These are phyloP conservation scores for Nakataea oryzae DNA, from an alignment of 2,329 filamentous ascomycete genomes.

Conservation along the genomic window DNA sequence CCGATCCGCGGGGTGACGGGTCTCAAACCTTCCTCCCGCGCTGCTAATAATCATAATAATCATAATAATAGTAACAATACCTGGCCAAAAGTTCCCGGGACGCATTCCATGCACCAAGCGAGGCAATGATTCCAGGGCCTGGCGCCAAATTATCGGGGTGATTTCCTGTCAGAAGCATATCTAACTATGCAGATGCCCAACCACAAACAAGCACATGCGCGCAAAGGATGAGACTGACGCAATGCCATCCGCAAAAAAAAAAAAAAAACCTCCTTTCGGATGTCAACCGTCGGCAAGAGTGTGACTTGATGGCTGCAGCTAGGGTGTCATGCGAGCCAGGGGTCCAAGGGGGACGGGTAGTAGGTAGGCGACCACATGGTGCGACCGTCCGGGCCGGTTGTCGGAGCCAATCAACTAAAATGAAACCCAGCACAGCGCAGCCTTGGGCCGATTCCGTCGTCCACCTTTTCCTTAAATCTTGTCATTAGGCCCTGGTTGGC, in stretches of 20 bases:
- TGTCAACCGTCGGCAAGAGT: background rate
- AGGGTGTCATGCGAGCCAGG: background rate
- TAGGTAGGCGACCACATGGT: too few species aligned
- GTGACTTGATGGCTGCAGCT: background rate
- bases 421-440: background rate
- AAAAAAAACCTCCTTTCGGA: background rate
- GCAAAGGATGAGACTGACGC: background rate
- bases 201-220: background rate
- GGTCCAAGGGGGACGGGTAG: too few species aligned
- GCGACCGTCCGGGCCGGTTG: too few species aligned
- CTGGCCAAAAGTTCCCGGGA: background rate
- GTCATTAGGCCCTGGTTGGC: background rate
- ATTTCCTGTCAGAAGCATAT: background rate
- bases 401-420: too few species aligned
- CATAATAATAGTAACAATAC: too few species aligned
- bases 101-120: background rate
- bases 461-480: background rate
- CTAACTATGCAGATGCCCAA: too few species aligned
- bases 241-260: too few species aligned
- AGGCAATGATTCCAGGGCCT: background rate
- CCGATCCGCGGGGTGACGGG: background rate
- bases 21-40: background rate
- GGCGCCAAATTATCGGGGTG: background rate
- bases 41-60: too few species aligned
- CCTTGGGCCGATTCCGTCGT: background rate